Base-by-base conservation (phyloP, 306 rosid species). In the Prunus mongolica region DNA sequence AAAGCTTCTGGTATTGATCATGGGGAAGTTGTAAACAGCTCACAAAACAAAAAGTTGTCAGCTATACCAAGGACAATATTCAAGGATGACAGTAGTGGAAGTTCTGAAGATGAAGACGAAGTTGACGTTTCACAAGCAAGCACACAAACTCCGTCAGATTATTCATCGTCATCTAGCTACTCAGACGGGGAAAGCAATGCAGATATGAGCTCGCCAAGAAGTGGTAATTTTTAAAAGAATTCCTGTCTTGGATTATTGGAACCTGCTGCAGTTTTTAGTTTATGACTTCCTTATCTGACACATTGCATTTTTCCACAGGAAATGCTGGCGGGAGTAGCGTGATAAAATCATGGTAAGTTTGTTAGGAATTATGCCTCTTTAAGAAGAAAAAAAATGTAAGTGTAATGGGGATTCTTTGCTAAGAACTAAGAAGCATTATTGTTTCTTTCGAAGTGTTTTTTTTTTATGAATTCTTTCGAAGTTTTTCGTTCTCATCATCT, bases 101-200 rank as follows among this genome's bases (percentile, higher is more conserved):
- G 87, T 72, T 85, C 91, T 20, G 91, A 85, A 80, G 91, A 82
- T 71, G 90, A 62, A 80, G 81, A 55, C 76, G 79, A 34, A 69
- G 30, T 25, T 60, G 74, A 38, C 32, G 38, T 72, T 76, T 89
- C 93, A 19, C 88, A 80, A 85, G 81, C 82, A 69, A 92, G 91
- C 87, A 85, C 90, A 54, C 80, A 75, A 77, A 77, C 86, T 76
- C 92, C 91, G 50, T 88, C 96, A 51, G 86, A 85, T 76, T 72
- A 76, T 76, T 88, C 95, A 32, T 72, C 82, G 19, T 69, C 84
- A 27, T 87, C 92, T 45, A 87, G 85, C 81, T 88, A 64, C 82
- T 87, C 95, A 30, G 98, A 90, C 28, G 93, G 82, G 71, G 88
- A 86, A 78, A 89, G 89, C 84, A 88, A 87, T 62, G 77, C 89